phyloP scores from a whole-genome alignment of 306 rosid species.

The Hippophae tibetana region DNA sequence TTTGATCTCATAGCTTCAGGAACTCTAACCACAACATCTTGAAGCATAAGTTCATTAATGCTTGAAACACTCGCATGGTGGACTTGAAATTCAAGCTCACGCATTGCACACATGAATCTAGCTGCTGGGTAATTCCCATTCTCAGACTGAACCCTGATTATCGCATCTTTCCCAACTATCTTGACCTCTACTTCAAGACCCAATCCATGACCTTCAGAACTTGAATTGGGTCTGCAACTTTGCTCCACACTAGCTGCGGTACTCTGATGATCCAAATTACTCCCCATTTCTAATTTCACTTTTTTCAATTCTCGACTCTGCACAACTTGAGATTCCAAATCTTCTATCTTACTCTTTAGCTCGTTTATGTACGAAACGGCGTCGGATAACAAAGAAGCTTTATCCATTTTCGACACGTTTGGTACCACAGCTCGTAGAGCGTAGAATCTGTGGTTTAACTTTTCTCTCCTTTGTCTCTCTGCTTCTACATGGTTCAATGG shows the following conservation, averaged over 20 bases:
- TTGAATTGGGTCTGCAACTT: background rate
- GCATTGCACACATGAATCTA: slow-evolving; percentile 41
- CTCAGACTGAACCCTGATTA: slow-evolving; percentile 43
- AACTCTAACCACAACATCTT: slow-evolving; percentile 49
- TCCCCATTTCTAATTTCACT: too few species aligned
- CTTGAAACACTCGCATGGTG: slow-evolving; percentile 46
- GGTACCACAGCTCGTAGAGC: slow-evolving; percentile 61
- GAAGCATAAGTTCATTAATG: slow-evolving; percentile 49
- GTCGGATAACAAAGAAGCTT: slow-evolving; percentile 52
- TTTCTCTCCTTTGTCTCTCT: slow-evolving; percentile 48
- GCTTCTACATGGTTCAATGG: slow-evolving; percentile 53
- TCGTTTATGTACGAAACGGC: slow-evolving; percentile 43
- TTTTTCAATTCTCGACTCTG: background rate
- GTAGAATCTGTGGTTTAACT: slow-evolving; percentile 51
- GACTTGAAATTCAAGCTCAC: slow-evolving; percentile 37
- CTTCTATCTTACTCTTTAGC: slow-evolving; percentile 31
- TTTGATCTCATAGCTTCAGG: slow-evolving; percentile 30
- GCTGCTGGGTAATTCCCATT: slow-evolving; percentile 45
- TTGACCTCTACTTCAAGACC: slow-evolving; percentile 35
- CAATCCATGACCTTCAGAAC: background rate
- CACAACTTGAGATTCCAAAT: slow-evolving; percentile 16
- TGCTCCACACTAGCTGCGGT: background rate
- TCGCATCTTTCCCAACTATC: slow-evolving; percentile 42
- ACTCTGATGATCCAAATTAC: background rate
- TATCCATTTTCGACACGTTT: slow-evolving; percentile 65